Base-by-base conservation (phyloP, 768 basidiomycete species). In the Mycena belliarum region DNA sequence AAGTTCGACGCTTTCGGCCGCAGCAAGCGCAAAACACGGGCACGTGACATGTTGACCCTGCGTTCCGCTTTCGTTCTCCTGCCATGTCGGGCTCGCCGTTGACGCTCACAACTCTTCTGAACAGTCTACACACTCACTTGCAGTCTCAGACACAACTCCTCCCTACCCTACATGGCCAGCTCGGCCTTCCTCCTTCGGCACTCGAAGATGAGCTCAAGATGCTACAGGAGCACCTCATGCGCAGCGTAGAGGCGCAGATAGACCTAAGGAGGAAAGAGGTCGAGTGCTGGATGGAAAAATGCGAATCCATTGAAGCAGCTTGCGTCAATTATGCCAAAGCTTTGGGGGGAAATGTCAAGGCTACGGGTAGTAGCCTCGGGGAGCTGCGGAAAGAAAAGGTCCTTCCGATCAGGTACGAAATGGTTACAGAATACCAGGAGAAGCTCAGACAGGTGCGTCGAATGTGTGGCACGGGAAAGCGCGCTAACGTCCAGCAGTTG, bases 91-190 rank as follows among this genome's bases (percentile, higher is more conserved):
- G 49, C 44, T 52, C 59, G 38, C 59, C 59, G 23, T 43, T 60
- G 33, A 69, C 73, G 12, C 66, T 92, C 45, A 90, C 87, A 35
- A 77, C 86, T 12, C 79, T 93, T 16, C 79, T 94, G 10, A 84
- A 89, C 69, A 87, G 90, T 21, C 71, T 95, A 25, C 89, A 93
- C 62, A 80, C 85, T 3, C 88, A 91, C 69, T 75, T 94, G 6
- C 88, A 89, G 70, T 74, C 86, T 2, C 93, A 95, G 72, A 92
- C 91, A 0, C 87, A 89, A 60, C 78, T 92, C 29, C 77, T 96
- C 2, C 92, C 92, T 16, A 85, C 87, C 8, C 77, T 96, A 5
- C 93, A 95, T 71, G 79, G 83, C 1, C 91, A 91, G 66, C 88
- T 96, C 16, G 93, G 91, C 29, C 79, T 95, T 15, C 91, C 93